Evolutionary conservation across 495 filamentous ascomycete genomes (phyloP).

Genomic region (Trichoderma reesei): DNA sequence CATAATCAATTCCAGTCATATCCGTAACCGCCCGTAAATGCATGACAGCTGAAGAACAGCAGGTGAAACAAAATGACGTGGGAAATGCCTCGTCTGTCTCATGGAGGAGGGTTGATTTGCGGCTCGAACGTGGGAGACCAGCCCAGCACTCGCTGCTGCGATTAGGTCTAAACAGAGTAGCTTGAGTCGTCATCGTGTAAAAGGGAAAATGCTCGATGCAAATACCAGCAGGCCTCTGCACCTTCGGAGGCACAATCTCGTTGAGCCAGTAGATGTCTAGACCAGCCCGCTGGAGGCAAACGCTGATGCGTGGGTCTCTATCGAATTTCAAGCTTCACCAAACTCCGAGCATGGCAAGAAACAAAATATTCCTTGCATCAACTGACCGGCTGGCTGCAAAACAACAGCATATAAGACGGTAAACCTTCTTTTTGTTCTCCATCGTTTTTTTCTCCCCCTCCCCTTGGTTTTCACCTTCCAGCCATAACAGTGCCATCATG

Average conservation of each 20-base stretch:
- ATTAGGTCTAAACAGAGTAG: constrained; percentile 4
- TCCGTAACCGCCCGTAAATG: not conserved
- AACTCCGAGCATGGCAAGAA: constrained; percentile 2
- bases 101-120: too few relatives aligned
- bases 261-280: not conserved
- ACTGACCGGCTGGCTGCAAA: not conserved
- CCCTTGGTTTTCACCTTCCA: not conserved
- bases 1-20: constrained; percentile 1
- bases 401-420: not conserved
- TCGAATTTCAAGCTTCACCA: constrained; percentile 6
- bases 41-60: not conserved
- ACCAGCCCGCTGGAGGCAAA: constrained; percentile 2
- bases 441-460: too few relatives aligned
- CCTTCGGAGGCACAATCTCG: not conserved
- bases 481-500: not conserved
- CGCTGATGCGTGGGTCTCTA: not conserved
- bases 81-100: not conserved
- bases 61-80: not conserved
- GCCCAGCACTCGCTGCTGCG: not conserved
- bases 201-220: not conserved
- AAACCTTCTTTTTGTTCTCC: not conserved
- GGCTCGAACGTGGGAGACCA: constrained; percentile 2
- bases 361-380: not conserved
- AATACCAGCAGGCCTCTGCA: not conserved
- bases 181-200: not conserved